These are phyloP conservation scores for Dysphania ambrosioides DNA, from an alignment of 148 eudicot species.

Conservation along the genomic window DNA sequence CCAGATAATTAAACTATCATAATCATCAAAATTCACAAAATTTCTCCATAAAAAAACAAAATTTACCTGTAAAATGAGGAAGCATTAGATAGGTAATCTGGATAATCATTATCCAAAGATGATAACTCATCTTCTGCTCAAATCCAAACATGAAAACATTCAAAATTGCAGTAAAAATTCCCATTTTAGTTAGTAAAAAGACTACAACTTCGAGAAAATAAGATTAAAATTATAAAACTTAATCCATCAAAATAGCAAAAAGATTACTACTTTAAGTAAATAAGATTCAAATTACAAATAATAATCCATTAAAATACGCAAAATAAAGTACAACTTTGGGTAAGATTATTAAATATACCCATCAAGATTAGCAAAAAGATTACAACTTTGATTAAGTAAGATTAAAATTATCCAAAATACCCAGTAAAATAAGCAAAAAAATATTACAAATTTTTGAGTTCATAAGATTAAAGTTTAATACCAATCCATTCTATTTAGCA, in stretches of 20 bases:
- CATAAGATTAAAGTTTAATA: not conserved
- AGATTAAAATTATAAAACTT: not conserved
- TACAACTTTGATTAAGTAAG: constrained; percentile 5
- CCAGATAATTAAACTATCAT: not conserved
- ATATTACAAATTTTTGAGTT: constrained; percentile 12
- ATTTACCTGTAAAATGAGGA: constrained; percentile 32
- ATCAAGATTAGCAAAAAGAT: constrained; percentile 2
- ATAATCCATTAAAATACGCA: too few relatives aligned
- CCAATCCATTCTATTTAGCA: not conserved
- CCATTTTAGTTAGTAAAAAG: constrained; percentile 2
- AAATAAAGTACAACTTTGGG: too few relatives aligned
- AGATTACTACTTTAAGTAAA: not conserved
- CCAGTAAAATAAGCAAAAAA: constrained; percentile 3
- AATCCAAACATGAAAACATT: not conserved
- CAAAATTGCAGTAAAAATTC: not conserved
- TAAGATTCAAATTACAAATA: too few relatives aligned
- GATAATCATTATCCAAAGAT: constrained; percentile 29
- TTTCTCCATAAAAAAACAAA: not conserved
- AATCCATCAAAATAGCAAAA: too few relatives aligned
- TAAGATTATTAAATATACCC: too few relatives aligned
- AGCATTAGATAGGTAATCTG: constrained; percentile 18
- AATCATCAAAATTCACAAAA: not conserved
- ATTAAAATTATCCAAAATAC: not conserved
- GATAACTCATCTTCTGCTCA: constrained; percentile 37
- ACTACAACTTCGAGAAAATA: constrained; percentile 8